These are phyloP conservation scores for Xylariomycetidae sp. DNA, from an alignment of 2,329 filamentous ascomycete species.

Conservation along the genomic window DNA sequence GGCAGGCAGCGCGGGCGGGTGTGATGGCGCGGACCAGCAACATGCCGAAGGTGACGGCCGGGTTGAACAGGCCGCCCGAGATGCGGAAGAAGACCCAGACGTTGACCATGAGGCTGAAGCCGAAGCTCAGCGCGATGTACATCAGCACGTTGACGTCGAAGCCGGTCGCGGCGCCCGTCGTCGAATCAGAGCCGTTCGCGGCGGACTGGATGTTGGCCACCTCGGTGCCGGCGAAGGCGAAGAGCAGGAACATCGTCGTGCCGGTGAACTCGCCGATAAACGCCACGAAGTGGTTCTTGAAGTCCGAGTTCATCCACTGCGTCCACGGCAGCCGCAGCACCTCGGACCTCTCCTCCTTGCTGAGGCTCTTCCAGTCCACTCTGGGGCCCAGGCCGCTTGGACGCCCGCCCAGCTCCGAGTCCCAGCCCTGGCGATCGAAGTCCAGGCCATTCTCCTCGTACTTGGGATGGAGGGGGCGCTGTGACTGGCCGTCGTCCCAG, in stretches of 20 bases:
- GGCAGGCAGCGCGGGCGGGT: slow-evolving; percentile 34
- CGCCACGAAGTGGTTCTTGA: slow-evolving; percentile 40
- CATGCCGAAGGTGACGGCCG: slow-evolving; percentile 40
- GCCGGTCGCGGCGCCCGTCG: slow-evolving; percentile 12
- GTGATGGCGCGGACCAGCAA: slow-evolving; percentile 38
- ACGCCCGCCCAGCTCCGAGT: no score
- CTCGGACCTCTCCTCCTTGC: slow-evolving; percentile 34
- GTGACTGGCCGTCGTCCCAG: no score
- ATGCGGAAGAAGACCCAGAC: slow-evolving; percentile 42
- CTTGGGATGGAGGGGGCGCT: no score
- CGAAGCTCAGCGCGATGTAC: slow-evolving; percentile 30
- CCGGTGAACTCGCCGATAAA: slow-evolving; percentile 34
- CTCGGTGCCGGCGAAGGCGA: slow-evolving; percentile 37
- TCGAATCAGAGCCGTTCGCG: slow-evolving; percentile 10
- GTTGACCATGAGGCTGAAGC: slow-evolving; percentile 34
- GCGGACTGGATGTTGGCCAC: slow-evolving; percentile 32
- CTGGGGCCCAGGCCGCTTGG: no score
- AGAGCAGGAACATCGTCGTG: slow-evolving; percentile 39
- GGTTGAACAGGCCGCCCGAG: slow-evolving; percentile 28
- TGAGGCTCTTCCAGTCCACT: slow-evolving; percentile 36
- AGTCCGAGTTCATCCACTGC: slow-evolving; percentile 41
- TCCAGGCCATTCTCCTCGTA: no score
- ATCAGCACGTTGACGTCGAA: slow-evolving; percentile 18
- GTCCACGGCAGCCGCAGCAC: slow-evolving; percentile 40
- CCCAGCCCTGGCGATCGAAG: no score